phyloP scores from a whole-genome alignment of 192 early-diverging fungal genomes.

The Linnemannia zychae region DNA sequence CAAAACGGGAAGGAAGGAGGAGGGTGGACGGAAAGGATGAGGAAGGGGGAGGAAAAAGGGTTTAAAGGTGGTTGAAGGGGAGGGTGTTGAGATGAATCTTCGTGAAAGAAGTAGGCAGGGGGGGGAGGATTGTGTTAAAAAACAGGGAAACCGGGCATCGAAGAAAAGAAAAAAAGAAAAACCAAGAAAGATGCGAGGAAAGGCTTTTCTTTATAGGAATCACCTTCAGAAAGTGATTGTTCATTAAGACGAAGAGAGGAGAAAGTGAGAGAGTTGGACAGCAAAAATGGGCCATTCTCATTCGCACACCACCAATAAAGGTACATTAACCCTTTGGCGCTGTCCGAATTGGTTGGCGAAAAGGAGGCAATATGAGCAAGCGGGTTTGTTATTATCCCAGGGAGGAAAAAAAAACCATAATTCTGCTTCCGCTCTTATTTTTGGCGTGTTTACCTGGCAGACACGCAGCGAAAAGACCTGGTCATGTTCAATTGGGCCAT shows the following conservation, averaged over 20 bases:
- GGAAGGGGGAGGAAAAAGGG: background rate
- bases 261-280: conserved; percentile 9
- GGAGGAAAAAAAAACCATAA: background rate
- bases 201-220: background rate
- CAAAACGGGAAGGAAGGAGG: conserved; percentile 7
- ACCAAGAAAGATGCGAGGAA: background rate
- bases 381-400: background rate
- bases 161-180: background rate
- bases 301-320: background rate
- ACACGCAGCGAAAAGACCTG: no score
- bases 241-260: background rate
- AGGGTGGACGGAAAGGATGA: background rate
- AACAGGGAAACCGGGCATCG: background rate
- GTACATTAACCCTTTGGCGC: background rate
- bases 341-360: background rate
- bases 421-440: background rate
- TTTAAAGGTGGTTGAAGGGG: background rate
- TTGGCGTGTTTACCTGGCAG: background rate
- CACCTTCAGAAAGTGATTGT: background rate
- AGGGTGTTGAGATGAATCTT: background rate
- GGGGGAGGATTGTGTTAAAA: background rate
- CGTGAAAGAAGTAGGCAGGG: background rate
- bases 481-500: no score
- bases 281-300: background rate
- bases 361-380: no score